phyloP scores from a whole-genome alignment of 2,329 filamentous ascomycete species.

The Elsinoe perseae region DNA sequence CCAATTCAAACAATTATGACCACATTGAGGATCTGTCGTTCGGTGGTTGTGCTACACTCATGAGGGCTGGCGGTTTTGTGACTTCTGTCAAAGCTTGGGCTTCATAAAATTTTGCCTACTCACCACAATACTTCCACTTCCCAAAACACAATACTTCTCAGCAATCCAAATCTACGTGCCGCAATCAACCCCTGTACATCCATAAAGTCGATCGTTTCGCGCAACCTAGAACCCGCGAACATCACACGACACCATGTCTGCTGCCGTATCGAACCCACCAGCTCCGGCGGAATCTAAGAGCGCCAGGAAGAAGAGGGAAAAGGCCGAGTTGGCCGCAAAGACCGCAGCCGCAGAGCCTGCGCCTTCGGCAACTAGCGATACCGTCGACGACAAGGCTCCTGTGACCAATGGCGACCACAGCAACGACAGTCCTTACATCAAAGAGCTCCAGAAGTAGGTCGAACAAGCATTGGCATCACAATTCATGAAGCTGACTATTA shows the following conservation, averaged over 20 bases:
- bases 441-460: slow-evolving; percentile 83
- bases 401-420: slow-evolving; percentile 53
- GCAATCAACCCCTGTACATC: too few relatives aligned
- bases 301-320: slow-evolving; percentile 48
- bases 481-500: slow-evolving; percentile 20
- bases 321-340: slow-evolving; percentile 33
- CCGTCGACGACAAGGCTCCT: slow-evolving; percentile 29
- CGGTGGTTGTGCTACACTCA: too few relatives aligned
- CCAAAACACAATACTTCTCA: too few relatives aligned
- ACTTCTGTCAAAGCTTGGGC: too few relatives aligned
- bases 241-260: slow-evolving; percentile 49
- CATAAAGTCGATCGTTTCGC: too few relatives aligned
- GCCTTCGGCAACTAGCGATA: slow-evolving; percentile 22
- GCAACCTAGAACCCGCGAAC: too few relatives aligned
- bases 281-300: slow-evolving; percentile 50
- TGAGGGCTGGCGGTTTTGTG: too few relatives aligned
- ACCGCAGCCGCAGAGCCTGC: slow-evolving; percentile 26
- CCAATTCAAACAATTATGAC: too few relatives aligned
- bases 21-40: too few relatives aligned
- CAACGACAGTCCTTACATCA: slow-evolving; percentile 70
- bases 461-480: slow-evolving; percentile 5
- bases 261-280: slow-evolving; percentile 56
- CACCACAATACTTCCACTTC: too few relatives aligned
- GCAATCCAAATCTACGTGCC: too few relatives aligned
- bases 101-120: too few relatives aligned